These are phyloP conservation scores for Oxalis stricta DNA, from an alignment of 441 rosid species.

Conservation along the genomic window DNA sequence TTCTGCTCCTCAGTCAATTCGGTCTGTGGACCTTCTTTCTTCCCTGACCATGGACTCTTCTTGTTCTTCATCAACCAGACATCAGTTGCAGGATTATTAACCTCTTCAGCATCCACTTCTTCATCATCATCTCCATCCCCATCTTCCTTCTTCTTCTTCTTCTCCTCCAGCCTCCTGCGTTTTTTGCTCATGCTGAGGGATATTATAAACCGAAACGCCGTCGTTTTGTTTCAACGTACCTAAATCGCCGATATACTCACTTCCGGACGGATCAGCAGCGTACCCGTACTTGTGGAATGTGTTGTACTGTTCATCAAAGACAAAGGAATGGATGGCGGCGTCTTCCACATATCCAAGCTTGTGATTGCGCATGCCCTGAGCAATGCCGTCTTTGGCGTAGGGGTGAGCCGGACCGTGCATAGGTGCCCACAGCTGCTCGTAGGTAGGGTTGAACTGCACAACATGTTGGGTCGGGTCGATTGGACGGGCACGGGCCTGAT, in stretches of 20 bases:
- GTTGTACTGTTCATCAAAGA: conserved; percentile 90
- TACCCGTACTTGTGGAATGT: conserved; percentile 83
- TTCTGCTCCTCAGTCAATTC: conserved; percentile 96
- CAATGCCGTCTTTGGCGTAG: conserved; percentile 84
- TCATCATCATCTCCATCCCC: conserved; percentile 12
- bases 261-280: conserved; percentile 87
- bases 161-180: conserved; percentile 53
- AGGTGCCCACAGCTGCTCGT: conserved; percentile 95
- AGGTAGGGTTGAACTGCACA: conserved; percentile 68
- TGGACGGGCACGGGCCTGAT: conserved; percentile 44
- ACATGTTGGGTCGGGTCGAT: conserved; percentile 77
- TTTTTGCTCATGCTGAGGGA: conserved; percentile 80
- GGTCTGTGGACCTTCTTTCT: conserved; percentile 67
- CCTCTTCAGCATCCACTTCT: conserved; percentile 29
- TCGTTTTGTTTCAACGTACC: conserved; percentile 50
- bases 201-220: conserved; percentile 72
- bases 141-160: conserved; percentile 24
- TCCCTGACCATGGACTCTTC: conserved; percentile 95
- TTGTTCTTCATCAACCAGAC: conserved; percentile 68
- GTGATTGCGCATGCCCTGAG: conserved; percentile 96
- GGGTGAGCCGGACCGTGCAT: conserved; percentile 84
- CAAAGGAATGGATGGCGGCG: conserved; percentile 69
- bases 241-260: conserved; percentile 66
- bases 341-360: conserved; percentile 94
- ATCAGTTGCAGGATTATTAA: conserved; percentile 69